Conservation (phyloP, 2,329 filamentous ascomycete genomes). For the Cordyceps javanica region DNA sequence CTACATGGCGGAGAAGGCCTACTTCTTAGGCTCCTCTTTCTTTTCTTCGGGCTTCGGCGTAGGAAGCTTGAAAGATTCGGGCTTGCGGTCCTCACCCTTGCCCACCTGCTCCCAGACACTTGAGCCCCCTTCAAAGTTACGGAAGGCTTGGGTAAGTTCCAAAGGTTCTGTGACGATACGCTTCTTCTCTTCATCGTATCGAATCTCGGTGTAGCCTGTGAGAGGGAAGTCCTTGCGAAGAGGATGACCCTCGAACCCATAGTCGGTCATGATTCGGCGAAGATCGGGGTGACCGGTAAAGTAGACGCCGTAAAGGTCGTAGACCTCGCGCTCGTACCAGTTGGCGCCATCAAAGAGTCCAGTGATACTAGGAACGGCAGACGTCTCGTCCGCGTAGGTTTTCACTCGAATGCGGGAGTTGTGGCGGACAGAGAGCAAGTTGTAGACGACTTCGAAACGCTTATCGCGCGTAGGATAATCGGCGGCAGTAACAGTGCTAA, state of each 20-base stretch:
- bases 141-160: conserved; percentile 95
- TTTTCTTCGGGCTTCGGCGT: conserved; percentile 92
- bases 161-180: conserved; percentile 95
- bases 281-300: conserved; percentile 93
- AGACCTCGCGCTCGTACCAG: conserved; percentile 98
- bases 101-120: conserved; percentile 63
- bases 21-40: conserved; percentile 89
- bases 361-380: conserved; percentile 84
- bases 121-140: conserved; percentile 91
- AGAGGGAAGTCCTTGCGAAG: conserved; percentile 96
- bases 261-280: conserved; percentile 97
- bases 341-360: conserved; percentile 89
- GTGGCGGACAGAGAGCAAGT: conserved; percentile 89
- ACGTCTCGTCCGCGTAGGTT: conserved; percentile 96
- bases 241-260: conserved; percentile 97
- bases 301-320: conserved; percentile 96
- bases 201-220: conserved; percentile 95
- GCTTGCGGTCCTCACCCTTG: conserved; percentile 68
- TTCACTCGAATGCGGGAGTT: conserved; percentile 96
- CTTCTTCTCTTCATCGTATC: conserved; percentile 99
- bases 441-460: conserved; percentile 97
- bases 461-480: conserved; percentile 94
- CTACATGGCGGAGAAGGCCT: conserved; percentile 31
- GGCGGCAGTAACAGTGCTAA: conserved; percentile 87
- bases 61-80: conserved; percentile 87